These are phyloP conservation scores for Penicillium sp. DNA, from an alignment of 2,329 filamentous ascomycete genomes.

Conservation along the genomic window DNA sequence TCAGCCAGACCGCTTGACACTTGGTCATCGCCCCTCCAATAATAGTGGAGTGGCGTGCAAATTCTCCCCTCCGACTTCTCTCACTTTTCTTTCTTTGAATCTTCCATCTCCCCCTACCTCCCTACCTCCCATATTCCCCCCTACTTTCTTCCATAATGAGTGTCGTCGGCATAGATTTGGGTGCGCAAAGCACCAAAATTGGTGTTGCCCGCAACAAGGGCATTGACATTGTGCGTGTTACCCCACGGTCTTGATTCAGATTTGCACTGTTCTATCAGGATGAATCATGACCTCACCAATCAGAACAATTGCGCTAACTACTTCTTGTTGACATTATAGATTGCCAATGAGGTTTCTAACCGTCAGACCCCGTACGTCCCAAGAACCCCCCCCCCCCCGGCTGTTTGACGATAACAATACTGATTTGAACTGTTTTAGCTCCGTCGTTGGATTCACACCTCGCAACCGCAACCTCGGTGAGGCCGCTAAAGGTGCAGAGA, in stretches of 20 bases:
- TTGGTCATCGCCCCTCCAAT: slow-evolving; percentile 33
- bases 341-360: slow-evolving; percentile 99
- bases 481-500: slow-evolving; percentile 96
- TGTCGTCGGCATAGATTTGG: slow-evolving; percentile 84
- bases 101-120: slow-evolving; percentile 25
- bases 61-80: slow-evolving; percentile 38
- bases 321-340: slow-evolving; percentile 54
- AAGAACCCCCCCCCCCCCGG: background rate
- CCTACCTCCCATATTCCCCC: slow-evolving; percentile 19
- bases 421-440: slow-evolving; percentile 53
- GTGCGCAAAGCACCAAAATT: slow-evolving; percentile 94
- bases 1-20: slow-evolving; percentile 28
- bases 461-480: slow-evolving; percentile 94
- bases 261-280: background rate
- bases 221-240: slow-evolving; percentile 88
- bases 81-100: slow-evolving; percentile 17
- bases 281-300: background rate
- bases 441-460: slow-evolving; percentile 90
- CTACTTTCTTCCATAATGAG: slow-evolving; percentile 50
- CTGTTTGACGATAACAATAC: slow-evolving; percentile 10
- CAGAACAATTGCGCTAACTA: slow-evolving; percentile 16
- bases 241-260: slow-evolving; percentile 20
- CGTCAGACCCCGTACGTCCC: slow-evolving; percentile 87
- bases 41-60: slow-evolving; percentile 42
- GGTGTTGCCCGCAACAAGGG: slow-evolving; percentile 97